Base-by-base conservation (phyloP, 179 eudicot genomes). In the Silene vulgaris region DNA sequence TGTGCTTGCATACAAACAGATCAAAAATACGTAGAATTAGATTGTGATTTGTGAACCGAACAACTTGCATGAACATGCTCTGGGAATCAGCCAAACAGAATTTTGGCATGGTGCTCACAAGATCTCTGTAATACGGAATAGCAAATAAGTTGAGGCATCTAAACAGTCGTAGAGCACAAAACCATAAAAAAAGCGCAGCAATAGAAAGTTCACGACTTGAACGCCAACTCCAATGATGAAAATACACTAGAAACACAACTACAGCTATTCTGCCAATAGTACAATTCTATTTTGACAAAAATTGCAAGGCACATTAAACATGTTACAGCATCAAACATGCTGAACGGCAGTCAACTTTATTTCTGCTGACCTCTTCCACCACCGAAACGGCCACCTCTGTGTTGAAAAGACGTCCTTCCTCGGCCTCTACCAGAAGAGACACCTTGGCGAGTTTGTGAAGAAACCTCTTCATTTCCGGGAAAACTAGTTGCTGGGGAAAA, bases 401-500 rank as follows among this genome's bases (percentile, higher is more conserved):
- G 72, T 17, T 68, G 72, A 37, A 68, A 37, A 6, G 72, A 37
- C 16, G 21, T 68, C 72, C 72, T 68, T 37, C 72, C 72, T 17
- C 72, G 14, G 20, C 72, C 72, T 69, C 72, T 40, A 8, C 57
- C 72, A 43, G 56, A 43, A 69, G 72, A 69, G 72, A 0, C 56
- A 43, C 56, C 56, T 21, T 69, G 56, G 29, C 9, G 56, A 40
- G 72, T 19, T 43, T 69, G 72, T 11, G 56, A 43, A 21, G 56
- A 43, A 40, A 8, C 72, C 16, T 69, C 72, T 69, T 43, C 56
- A 43, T 69, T 69, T 8, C 56, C 56, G 0, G 56, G 13, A 17
- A 37, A 69, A 43, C 30, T 69, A 69, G 54, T 43, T 2, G 57
- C 57, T 69, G 56, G 56, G 6, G 5, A 11, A 23, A 50, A 19